Conservation (phyloP, 805 yeast genomes). For the Candida chauliodis region DNA sequence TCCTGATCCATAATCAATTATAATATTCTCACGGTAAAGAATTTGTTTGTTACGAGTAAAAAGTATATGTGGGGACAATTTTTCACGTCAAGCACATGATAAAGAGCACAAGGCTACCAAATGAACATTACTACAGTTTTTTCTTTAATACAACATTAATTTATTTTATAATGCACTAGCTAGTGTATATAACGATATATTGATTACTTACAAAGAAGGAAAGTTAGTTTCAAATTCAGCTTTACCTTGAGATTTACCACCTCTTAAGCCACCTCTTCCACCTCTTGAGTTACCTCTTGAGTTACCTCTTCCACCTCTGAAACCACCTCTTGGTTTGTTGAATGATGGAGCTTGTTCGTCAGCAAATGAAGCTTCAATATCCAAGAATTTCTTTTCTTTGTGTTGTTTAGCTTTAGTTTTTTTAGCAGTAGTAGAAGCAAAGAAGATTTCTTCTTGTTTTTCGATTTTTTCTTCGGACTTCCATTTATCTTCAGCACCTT, state of each 20-base stretch:
- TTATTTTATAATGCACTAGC: not conserved
- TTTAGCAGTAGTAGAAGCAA: conserved; percentile 63
- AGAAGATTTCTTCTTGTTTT: conserved; percentile 60
- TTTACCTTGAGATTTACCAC: conserved; percentile 33
- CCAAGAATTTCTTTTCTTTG: conserved; percentile 79
- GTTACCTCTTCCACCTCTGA: conserved; percentile 34
- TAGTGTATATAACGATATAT: not conserved
- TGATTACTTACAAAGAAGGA: conserved; percentile 53
- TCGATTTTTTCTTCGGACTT: conserved; percentile 53
- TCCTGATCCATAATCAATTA: conserved; percentile 3
- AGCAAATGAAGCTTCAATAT: conserved; percentile 68
- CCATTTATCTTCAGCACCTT: conserved; percentile 54
- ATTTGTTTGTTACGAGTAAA: no score
- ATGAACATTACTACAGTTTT: not conserved
- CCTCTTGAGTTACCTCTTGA: conserved; percentile 28
- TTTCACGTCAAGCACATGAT: conserved; percentile 5
- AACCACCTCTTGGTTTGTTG: conserved; percentile 25
- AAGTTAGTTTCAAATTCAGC: conserved; percentile 57
- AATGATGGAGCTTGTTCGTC: conserved; percentile 44
- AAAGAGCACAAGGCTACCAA: conserved; percentile 1
- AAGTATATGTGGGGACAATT: not conserved
- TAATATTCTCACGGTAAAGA: no score
- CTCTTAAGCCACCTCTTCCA: conserved; percentile 42
- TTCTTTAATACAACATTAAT: not conserved
- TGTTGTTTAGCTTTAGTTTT: conserved; percentile 65